These are phyloP conservation scores for Cryphonectria carpinicola DNA, from an alignment of 2,329 filamentous ascomycete species.

Conservation along the genomic window DNA sequence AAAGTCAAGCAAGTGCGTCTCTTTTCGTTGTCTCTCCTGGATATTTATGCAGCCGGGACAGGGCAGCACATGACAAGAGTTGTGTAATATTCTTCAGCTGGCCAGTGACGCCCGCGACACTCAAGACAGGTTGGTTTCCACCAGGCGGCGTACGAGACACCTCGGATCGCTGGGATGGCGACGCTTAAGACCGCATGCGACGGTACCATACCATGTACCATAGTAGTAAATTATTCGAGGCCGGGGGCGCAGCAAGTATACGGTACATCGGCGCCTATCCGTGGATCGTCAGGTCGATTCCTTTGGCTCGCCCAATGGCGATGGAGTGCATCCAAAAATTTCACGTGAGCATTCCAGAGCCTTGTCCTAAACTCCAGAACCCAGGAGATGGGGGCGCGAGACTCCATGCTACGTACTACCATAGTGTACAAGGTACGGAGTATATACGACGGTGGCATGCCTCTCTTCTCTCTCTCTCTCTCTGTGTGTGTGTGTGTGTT, in stretches of 20 bases:
- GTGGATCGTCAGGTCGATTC: background rate
- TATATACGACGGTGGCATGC: background rate
- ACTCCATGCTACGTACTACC: background rate
- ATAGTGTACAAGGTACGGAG: background rate
- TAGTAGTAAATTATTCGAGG: background rate
- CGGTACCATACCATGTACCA: background rate
- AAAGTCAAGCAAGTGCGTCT: background rate
- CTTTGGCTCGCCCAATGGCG: slow-evolving; percentile 2
- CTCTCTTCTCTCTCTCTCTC: background rate
- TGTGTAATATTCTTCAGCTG: background rate
- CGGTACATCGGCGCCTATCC: slow-evolving; percentile 8
- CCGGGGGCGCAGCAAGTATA: background rate
- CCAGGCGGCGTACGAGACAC: background rate
- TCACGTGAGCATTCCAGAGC: slow-evolving; percentile 14
- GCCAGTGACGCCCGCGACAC: background rate
- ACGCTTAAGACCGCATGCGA: background rate
- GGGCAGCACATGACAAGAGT: background rate
- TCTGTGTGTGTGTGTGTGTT: no score
- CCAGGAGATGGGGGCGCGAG: background rate
- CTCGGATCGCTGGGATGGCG: background rate
- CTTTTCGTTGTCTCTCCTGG: background rate
- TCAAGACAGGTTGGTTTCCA: background rate
- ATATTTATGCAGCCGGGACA: background rate
- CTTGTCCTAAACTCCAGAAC: background rate
- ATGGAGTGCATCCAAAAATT: slow-evolving; percentile 13